Evolutionary conservation across 176 grass and related monocot species (phyloP).

Genomic region (Carex parvula): DNA sequence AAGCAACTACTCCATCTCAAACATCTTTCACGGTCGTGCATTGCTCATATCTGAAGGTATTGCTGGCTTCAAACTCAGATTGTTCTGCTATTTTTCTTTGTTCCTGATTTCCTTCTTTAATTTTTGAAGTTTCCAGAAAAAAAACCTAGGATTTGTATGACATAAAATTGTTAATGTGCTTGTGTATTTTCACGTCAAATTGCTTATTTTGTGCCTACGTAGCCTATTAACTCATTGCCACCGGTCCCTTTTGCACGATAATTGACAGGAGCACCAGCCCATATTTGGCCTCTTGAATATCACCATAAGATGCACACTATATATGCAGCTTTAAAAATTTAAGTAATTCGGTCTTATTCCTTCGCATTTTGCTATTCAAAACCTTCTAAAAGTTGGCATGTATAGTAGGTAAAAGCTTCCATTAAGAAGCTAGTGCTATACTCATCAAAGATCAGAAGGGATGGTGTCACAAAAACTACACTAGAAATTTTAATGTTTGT

Average conservation of each 20-base stretch:
- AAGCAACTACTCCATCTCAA: background rate
- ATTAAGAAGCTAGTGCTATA: background rate
- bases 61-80: background rate
- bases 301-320: background rate
- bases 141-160: background rate
- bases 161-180: background rate
- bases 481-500: background rate
- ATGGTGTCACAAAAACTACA: background rate
- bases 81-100: background rate
- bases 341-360: background rate
- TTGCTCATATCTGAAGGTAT: constrained; percentile 12
- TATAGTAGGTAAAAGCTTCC: background rate
- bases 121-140: background rate
- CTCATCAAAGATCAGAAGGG: too few species aligned
- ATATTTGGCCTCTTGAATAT: background rate
- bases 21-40: background rate
- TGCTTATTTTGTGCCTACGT: background rate
- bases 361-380: background rate
- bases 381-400: background rate
- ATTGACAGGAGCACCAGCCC: too few species aligned
- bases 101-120: background rate
- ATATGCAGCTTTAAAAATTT: background rate
- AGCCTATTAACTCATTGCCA: too few species aligned
- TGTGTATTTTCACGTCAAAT: background rate
- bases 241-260: too few species aligned